Evolutionary conservation across 306 rosid species (phyloP), one percentile per base, ranked within the genome.

Genomic region (Spatholobus suberectus): DNA sequence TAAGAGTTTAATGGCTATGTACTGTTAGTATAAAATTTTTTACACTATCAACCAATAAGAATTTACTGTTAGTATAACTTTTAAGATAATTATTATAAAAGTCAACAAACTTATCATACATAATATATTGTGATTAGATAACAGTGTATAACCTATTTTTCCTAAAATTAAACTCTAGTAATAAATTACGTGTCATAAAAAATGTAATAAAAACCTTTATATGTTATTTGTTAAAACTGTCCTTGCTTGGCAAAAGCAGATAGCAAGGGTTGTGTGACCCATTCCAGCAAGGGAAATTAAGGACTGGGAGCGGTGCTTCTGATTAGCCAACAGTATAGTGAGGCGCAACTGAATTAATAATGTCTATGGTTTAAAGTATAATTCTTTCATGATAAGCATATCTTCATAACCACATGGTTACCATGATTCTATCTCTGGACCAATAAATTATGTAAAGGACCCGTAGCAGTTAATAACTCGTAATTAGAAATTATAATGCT

Each of bases 381-480:
- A 35, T 65, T 55, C 26, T 63, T 43, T 43, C 49, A 11, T 37
- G 0, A n/a, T n/a, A n/a, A n/a, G 4, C 49, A 43, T 43, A 43
- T 43, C 49, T 62, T 41, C n/a, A 8, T 84, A 55, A 78, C 78
- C 87, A 49, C 80, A 41, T 77, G 75, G 52, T 43, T 29, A 8
- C 75, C 59, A 69, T 46, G 79, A 37, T 37, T 37, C 41, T 72
- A 24, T 11, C 47, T 41, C 47, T 40, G 58, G 9, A 13, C 43
- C 46, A 4, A 47, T 18, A 57, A 43, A 47, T 6, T 47, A 59
- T 8, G 62, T 6, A 10, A 44, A 40, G 2, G 6, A 40, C 46
- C 1, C 12, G 20, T 69, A 17, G 3, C 44, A 37, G 73, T 37
- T n/a, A 37, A 35, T 18, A 43, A 70, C 38, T 26, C 8, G 0